Percentiles rank a stretch among this genome's conserved stretches.
Evolutionary conservation across 768 basidiomycete genomes (phyloP).

Genomic region (Termitomyces sp.): DNA sequence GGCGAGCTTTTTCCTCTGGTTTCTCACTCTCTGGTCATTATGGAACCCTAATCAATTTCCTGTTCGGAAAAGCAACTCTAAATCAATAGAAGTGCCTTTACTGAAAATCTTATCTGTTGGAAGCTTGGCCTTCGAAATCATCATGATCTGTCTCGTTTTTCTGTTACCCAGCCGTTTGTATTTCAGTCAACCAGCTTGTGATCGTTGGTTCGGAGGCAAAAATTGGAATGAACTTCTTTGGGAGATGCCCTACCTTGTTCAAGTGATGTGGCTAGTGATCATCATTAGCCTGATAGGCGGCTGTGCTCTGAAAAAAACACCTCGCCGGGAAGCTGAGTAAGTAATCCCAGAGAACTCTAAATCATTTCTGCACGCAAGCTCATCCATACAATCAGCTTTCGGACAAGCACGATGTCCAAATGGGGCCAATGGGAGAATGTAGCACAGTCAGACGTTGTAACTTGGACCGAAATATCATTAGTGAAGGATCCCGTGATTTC

Average conservation of each 20-base stretch:
- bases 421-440: background rate
- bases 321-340: background rate
- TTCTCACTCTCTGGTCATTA: background rate
- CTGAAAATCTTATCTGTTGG: background rate
- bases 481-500: background rate
- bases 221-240: background rate
- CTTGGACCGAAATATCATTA: background rate
- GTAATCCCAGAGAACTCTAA: background rate
- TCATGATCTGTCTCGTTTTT: background rate
- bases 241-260: background rate
- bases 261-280: background rate
- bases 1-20: background rate
- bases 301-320: background rate
- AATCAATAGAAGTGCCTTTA: background rate
- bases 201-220: background rate
- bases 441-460: background rate
- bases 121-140: background rate
- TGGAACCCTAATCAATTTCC: background rate
- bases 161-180: background rate
- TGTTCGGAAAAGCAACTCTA: background rate
- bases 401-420: background rate
- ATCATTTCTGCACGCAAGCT: background rate
- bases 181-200: background rate
- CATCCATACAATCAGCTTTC: background rate
- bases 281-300: background rate